Base-by-base conservation (phyloP, 108 stramenopile genomes). In the Halocafeteria seosinensis region DNA sequence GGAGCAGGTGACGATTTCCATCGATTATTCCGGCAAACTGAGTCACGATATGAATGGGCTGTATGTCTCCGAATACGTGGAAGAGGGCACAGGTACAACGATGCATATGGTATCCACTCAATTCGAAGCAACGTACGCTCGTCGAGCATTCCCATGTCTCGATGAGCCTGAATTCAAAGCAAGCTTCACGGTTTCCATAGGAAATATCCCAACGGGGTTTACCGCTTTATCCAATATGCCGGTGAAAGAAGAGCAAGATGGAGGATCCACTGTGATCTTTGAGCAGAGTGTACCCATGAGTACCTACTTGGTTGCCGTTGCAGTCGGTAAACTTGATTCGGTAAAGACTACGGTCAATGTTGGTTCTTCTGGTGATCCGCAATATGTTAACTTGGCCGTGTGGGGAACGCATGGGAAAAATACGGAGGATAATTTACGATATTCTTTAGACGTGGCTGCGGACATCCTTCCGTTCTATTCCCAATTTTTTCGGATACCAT, bases 141-240 rank as follows among this genome's bases (percentile, higher is more conserved):
- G 82, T 33, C 35, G 60, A 0, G 64, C 62, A 47, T 94, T 96
- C 71, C 92, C 92, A 32, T 94, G 95, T 72, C 87, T 89, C 78
- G 95, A 96, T 73, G 95, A 96, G 78, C 95, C 95, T 8, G 81
- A 84, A 30, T 81, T 85, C 52, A 96, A 96, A 77, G 90, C 91
- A 11, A 76, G 84, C 13, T 94, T 96, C 61, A 68, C 67, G 25
- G 72, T 93, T 26, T 85, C 91, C 0, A 66, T 91, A 62, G 50
- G 17, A 34, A 71, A 75, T 13, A 78, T 91, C 0, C 86, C 91
- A 26, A 62, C 68, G 38, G 64, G 83, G 25, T 70, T 92, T 60
- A 81, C 85, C 32, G 87, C 87, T 55, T 84, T 94, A 62, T 68
- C 66, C 78, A 97, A 97, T 80, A 97, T 92, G 90, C 95, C 95